A percentile compares a stretch with the other conserved stretches of the same genome.
Conservation (phyloP, 768 basidiomycete species). For the Rhodotorula sphaerocarpa region DNA sequence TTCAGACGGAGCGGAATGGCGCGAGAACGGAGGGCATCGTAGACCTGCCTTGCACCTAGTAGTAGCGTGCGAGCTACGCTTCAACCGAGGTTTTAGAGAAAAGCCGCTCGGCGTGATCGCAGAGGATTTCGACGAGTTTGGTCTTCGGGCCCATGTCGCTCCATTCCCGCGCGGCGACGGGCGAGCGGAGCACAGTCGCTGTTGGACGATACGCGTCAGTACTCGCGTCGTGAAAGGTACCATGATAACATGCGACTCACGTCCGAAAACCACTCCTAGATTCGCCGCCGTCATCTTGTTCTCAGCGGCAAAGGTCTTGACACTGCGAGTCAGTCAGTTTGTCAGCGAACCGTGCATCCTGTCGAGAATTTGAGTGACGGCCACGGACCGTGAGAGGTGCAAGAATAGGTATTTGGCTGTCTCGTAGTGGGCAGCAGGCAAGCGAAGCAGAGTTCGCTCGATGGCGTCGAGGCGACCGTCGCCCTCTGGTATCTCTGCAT, state of each 20-base stretch:
- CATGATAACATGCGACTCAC: conserved; percentile 52
- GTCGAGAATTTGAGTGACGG: background rate
- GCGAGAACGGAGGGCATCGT: no score
- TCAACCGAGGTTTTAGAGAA: background rate
- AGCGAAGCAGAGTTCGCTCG: conserved; percentile 59
- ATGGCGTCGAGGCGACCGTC: conserved; percentile 47
- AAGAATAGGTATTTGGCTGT: conserved; percentile 74
- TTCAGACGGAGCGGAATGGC: no score
- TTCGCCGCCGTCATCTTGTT: conserved; percentile 95
- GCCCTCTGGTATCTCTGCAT: conserved; percentile 28
- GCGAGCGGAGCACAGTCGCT: conserved; percentile 92
- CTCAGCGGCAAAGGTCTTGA: conserved; percentile 58
- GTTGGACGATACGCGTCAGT: conserved; percentile 15
- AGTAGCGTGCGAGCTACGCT: no score
- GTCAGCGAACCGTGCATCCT: background rate
- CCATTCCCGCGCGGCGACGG: conserved; percentile 78
- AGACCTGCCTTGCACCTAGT: no score
- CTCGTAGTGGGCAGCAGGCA: conserved; percentile 80
- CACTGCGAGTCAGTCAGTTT: conserved; percentile 40
- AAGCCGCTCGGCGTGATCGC: conserved; percentile 55
- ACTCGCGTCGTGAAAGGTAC: conserved; percentile 8
- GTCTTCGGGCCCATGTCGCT: conserved; percentile 97
- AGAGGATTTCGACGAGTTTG: conserved; percentile 82
- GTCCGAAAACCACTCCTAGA: conserved; percentile 94
- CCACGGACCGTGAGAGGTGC: conserved; percentile 70